phyloP scores from a whole-genome alignment of 768 basidiomycete genomes.

The Suillus discolor region DNA sequence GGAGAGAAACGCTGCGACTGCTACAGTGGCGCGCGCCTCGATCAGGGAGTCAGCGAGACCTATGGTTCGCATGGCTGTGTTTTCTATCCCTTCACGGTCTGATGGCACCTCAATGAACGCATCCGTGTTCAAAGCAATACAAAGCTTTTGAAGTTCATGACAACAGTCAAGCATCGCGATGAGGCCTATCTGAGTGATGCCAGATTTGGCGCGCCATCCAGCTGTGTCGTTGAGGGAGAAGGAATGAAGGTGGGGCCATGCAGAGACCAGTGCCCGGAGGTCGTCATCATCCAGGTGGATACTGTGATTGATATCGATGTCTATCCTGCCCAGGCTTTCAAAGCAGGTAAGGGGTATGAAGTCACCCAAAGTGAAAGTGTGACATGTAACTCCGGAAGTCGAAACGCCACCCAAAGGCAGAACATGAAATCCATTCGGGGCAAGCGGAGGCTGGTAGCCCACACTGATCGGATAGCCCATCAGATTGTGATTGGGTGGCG shows the following conservation, averaged over 20 bases:
- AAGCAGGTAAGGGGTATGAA: slow-evolving; percentile 8
- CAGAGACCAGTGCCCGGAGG: neutral
- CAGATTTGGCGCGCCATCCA: slow-evolving; percentile 7
- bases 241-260: slow-evolving; percentile 6
- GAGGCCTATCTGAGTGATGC: slow-evolving; percentile 6
- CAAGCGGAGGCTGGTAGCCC: neutral
- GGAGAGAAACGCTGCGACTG: slow-evolving; percentile 11
- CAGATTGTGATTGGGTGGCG: neutral
- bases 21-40: neutral
- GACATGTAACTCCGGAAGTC: neutral
- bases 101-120: neutral
- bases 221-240: slow-evolving; percentile 5
- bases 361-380: neutral
- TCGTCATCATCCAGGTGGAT: slow-evolving; percentile 2
- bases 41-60: slow-evolving; percentile 5
- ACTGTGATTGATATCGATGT: slow-evolving; percentile 3
- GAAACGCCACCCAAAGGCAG: neutral
- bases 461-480: neutral
- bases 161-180: slow-evolving; percentile 3
- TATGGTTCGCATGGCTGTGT: neutral
- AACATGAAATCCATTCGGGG: neutral
- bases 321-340: slow-evolving; percentile 1
- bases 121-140: slow-evolving; percentile 6
- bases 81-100: slow-evolving; percentile 1
- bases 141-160: slow-evolving; percentile 5